These are phyloP conservation scores for Salix caprea DNA, from an alignment of 345 rosid species.

Conservation along the genomic window DNA sequence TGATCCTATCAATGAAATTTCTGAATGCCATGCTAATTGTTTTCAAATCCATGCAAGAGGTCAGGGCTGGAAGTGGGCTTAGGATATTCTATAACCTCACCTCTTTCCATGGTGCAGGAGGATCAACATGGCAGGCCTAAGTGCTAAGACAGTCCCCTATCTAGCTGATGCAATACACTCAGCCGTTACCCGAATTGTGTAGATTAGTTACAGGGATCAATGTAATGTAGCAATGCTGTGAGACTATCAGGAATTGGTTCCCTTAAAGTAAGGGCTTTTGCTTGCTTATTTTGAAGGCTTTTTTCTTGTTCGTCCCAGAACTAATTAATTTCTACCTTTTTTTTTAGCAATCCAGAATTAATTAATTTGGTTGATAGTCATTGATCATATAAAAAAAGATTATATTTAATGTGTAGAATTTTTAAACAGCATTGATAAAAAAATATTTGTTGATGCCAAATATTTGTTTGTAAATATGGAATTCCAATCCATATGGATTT, in stretches of 20 bases:
- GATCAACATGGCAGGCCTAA: constrained; percentile 79
- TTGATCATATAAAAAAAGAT: too few species aligned
- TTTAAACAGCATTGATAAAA: too few species aligned
- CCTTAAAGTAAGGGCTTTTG: neutral
- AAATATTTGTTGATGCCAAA: too few species aligned
- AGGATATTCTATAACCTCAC: neutral
- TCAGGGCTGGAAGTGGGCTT: neutral
- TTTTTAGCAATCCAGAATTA: neutral
- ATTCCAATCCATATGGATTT: too few species aligned
- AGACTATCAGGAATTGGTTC: neutral
- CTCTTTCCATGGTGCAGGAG: constrained; percentile 39
- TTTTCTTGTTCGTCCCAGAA: neutral
- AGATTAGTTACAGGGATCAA: neutral
- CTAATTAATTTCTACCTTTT: neutral
- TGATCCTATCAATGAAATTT: neutral
- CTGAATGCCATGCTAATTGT: neutral
- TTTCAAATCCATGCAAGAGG: neutral
- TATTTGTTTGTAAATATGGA: too few species aligned
- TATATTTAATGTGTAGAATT: too few species aligned
- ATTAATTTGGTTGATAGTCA: too few species aligned
- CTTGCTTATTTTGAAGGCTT: neutral
- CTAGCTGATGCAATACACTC: constrained; percentile 73
- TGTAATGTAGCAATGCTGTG: neutral
- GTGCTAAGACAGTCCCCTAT: constrained; percentile 65
- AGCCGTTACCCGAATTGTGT: constrained; percentile 38